These are phyloP conservation scores for Pichia paraexigua DNA, from an alignment of 805 yeast species.

Conservation along the genomic window DNA sequence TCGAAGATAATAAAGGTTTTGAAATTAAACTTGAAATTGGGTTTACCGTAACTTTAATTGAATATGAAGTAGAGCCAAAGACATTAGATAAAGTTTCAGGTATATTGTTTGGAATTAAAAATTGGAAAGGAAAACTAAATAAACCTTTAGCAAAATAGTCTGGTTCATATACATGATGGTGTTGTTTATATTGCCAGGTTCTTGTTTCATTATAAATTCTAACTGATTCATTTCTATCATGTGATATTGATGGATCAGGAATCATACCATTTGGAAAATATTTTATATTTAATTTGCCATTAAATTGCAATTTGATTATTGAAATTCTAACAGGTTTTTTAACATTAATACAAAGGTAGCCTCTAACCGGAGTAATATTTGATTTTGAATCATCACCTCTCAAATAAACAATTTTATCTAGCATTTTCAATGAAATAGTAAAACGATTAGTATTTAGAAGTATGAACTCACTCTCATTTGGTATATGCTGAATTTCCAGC, in stretches of 20 bases:
- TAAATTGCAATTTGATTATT: constrained; percentile 10
- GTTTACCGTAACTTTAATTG: constrained; percentile 11
- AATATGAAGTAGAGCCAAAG: constrained; percentile 17
- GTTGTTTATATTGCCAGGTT: constrained; percentile 8
- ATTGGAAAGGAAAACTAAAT: constrained; percentile 24
- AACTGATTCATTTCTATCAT: neutral
- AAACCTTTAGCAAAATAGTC: constrained; percentile 14
- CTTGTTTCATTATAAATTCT: constrained; percentile 6
- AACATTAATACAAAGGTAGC: constrained; percentile 14
- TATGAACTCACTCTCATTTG: constrained; percentile 2
- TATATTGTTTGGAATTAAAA: constrained; percentile 15
- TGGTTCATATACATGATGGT: constrained; percentile 6
- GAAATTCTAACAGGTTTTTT: constrained; percentile 13
- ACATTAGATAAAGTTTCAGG: constrained; percentile 21
- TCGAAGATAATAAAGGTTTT: constrained; percentile 6
- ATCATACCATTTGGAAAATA: neutral
- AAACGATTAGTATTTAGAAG: constrained; percentile 1
- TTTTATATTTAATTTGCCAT: constrained; percentile 10
- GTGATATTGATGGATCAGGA: constrained; percentile 1
- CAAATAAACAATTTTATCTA: constrained; percentile 12
- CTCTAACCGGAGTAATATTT: constrained; percentile 16
- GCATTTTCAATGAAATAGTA: constrained; percentile 5
- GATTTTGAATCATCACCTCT: constrained; percentile 1
- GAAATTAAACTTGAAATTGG: constrained; percentile 13
- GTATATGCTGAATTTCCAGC: constrained; percentile 2